phyloP scores from a whole-genome alignment of 2,329 filamentous ascomycete species.

The Ophiostoma triangulosporum region DNA sequence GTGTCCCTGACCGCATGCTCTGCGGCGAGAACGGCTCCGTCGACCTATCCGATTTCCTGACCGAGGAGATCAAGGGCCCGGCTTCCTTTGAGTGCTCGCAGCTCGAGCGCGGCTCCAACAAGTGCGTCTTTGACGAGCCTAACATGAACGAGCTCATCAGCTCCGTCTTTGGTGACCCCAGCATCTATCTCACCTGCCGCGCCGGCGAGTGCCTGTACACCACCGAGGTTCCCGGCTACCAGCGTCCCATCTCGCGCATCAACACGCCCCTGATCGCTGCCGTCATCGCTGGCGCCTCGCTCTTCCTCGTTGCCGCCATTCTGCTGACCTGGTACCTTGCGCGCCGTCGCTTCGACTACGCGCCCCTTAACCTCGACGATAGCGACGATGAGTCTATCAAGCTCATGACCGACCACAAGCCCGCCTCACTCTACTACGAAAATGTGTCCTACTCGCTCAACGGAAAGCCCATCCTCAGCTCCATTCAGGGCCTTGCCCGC shows the following conservation, averaged over 20 bases:
- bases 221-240: conserved; percentile 85
- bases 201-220: conserved; percentile 88
- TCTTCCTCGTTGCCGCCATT: conserved; percentile 76
- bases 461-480: conserved; percentile 70
- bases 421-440: conserved; percentile 76
- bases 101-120: conserved; percentile 46
- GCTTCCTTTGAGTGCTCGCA: conserved; percentile 67
- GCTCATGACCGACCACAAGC: conserved; percentile 83
- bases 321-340: conserved; percentile 79
- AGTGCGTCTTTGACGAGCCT: conserved; percentile 79
- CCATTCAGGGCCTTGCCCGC: conserved; percentile 73
- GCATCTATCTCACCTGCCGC: conserved; percentile 69
- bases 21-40: conserved; percentile 86
- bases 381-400: conserved; percentile 79
- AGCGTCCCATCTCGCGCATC: conserved; percentile 79
- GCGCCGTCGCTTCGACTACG: conserved; percentile 55
- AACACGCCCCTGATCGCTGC: conserved; percentile 93
- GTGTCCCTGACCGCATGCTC: conserved; percentile 82
- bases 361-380: conserved; percentile 71
- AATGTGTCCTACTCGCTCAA: conserved; percentile 79
- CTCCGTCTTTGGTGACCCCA: conserved; percentile 78
- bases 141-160: conserved; percentile 85
- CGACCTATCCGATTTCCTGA: conserved; percentile 81
- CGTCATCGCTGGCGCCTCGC: conserved; percentile 71
- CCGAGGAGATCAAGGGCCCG: conserved; percentile 71